Percentiles rank a stretch among this genome's conserved stretches.
phyloP scores from a whole-genome alignment of 331 rosid genomes.

The Malus hybrid region DNA sequence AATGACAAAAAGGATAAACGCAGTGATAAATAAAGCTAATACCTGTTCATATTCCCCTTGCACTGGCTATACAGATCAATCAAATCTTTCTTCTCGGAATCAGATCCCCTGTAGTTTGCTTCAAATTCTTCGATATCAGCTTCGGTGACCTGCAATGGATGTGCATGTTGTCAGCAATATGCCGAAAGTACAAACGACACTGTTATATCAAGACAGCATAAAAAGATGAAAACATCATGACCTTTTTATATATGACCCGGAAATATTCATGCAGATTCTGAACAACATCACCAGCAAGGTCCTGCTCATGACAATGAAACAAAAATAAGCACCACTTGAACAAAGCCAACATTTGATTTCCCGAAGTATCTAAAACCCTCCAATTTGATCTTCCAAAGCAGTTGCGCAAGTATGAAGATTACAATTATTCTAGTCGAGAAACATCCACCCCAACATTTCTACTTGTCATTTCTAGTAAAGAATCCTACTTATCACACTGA shows the following conservation, averaged over 20 bases:
- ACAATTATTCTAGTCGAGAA: not conserved
- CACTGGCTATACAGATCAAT: slow-evolving; percentile 51
- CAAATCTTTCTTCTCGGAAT: slow-evolving; percentile 83
- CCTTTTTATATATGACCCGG: slow-evolving; percentile 76
- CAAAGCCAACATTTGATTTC: not conserved
- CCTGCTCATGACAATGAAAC: slow-evolving; percentile 39
- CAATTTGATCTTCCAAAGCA: not conserved
- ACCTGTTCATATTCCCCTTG: slow-evolving; percentile 88
- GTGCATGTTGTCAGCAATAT: not conserved
- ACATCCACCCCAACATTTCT: not conserved
- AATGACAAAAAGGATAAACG: slow-evolving; percentile 1
- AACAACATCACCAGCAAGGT: slow-evolving; percentile 73
- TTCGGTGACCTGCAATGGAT: slow-evolving; percentile 58
- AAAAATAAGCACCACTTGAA: not conserved
- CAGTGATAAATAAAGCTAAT: not conserved
- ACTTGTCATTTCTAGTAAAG: not conserved
- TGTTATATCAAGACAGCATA: not conserved
- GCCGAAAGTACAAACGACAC: not conserved
- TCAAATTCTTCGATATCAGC: slow-evolving; percentile 92
- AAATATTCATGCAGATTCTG: slow-evolving; percentile 65
- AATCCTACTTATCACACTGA: not conserved
- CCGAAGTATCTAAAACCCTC: not conserved
- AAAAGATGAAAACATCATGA: slow-evolving; percentile 13
- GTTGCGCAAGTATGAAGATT: not conserved
- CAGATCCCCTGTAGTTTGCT: slow-evolving; percentile 88